These are phyloP conservation scores for Cadophora luteo-olivacea DNA, from an alignment of 2,329 filamentous ascomycete species.

Conservation along the genomic window DNA sequence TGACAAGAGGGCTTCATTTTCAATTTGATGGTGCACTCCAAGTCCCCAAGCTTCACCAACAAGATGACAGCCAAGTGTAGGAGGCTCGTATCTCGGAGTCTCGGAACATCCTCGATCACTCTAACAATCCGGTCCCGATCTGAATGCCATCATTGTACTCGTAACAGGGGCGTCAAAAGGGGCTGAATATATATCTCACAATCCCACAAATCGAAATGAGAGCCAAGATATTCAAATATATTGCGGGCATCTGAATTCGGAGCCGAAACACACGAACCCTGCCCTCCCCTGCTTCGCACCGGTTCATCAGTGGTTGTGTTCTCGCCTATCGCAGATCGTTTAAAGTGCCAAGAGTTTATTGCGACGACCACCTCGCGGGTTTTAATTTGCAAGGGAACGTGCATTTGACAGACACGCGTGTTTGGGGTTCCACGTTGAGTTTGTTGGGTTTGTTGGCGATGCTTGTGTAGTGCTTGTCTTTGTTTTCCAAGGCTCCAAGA, in stretches of 20 bases:
- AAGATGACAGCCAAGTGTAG: too few relatives aligned
- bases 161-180: background rate
- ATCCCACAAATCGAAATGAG: background rate
- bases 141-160: background rate
- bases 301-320: background rate
- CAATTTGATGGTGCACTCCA: too few relatives aligned
- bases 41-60: too few relatives aligned
- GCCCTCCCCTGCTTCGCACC: too few relatives aligned
- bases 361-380: background rate
- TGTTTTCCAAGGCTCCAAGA: constrained; percentile 1
- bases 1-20: too few relatives aligned
- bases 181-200: constrained; percentile 6
- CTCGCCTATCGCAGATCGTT: background rate
- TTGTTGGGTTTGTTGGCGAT: background rate
- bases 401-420: background rate
- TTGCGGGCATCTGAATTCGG: background rate
- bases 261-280: background rate
- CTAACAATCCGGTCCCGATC: background rate
- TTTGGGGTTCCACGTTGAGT: background rate
- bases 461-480: background rate
- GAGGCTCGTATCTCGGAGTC: too few relatives aligned
- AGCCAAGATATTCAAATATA: constrained; percentile 11
- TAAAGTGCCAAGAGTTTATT: constrained; percentile 8
- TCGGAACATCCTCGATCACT: too few relatives aligned
- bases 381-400: constrained; percentile 6